These are phyloP conservation scores for Backusella parvicylindrica DNA, from an alignment of 192 early-diverging fungal species.

Conservation along the genomic window DNA sequence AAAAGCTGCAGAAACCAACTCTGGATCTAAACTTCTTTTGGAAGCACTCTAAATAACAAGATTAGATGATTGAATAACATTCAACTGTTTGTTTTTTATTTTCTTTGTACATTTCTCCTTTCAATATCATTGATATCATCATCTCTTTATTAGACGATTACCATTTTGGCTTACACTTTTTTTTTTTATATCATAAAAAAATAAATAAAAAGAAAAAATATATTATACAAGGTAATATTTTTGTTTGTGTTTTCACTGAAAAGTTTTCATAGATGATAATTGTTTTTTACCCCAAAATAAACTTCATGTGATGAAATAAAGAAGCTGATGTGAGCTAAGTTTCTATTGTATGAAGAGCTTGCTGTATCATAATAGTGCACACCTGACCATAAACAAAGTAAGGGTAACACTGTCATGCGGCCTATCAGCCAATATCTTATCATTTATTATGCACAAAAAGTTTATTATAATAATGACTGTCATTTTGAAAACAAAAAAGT, in stretches of 20 bases:
- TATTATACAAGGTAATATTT: neutral
- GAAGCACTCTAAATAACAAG: constrained; percentile 10
- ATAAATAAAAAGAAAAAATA: neutral
- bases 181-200: neutral
- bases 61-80: neutral
- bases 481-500: neutral
- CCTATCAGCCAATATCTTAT: neutral
- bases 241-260: neutral
- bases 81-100: neutral
- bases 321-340: neutral
- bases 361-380: neutral
- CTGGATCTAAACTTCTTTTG: constrained; percentile 21
- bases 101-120: neutral
- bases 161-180: neutral
- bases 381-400: neutral
- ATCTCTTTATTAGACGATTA: neutral
- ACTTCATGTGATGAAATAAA: neutral
- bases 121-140: neutral
- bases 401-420: neutral
- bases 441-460: neutral
- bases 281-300: too few species aligned
- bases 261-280: neutral
- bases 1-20: constrained; percentile 31
- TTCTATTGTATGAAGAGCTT: neutral
- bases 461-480: neutral